Evolutionary conservation across 305 asterid genomes (phyloP).

Genomic region (Rubia occidens): DNA sequence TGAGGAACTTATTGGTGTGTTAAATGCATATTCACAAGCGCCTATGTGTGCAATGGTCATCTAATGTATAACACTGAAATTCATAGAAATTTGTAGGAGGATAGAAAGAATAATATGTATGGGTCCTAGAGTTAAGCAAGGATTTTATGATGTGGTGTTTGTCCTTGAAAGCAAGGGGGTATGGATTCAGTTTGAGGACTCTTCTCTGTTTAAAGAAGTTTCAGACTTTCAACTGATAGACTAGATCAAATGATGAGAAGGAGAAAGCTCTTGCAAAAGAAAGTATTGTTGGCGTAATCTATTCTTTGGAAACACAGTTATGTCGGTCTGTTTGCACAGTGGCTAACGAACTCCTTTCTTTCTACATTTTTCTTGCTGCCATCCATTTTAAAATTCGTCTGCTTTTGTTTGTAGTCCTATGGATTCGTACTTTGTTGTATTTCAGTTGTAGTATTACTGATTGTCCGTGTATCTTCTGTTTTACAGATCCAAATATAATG

Average conservation of each 20-base stretch:
- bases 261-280: neutral
- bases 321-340: neutral
- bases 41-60: neutral
- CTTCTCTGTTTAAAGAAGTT: neutral
- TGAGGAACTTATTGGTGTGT: neutral
- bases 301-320: neutral
- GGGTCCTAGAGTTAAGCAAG: neutral
- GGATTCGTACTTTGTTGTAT: neutral
- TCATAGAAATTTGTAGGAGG: neutral
- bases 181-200: neutral
- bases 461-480: slow-evolving; percentile 13
- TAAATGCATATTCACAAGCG: no score
- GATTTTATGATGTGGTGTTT: neutral
- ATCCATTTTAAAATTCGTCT: neutral
- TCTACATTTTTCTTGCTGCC: neutral
- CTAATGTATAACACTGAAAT: neutral
- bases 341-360: slow-evolving; percentile 2
- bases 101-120: neutral
- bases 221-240: neutral
- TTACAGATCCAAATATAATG: slow-evolving; percentile 91
- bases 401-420: neutral
- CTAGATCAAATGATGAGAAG: slow-evolving; percentile 3
- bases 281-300: neutral
- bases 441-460: neutral
- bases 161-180: neutral